Conservation (phyloP, 345 rosid species). For the Salix arbutifolia region DNA sequence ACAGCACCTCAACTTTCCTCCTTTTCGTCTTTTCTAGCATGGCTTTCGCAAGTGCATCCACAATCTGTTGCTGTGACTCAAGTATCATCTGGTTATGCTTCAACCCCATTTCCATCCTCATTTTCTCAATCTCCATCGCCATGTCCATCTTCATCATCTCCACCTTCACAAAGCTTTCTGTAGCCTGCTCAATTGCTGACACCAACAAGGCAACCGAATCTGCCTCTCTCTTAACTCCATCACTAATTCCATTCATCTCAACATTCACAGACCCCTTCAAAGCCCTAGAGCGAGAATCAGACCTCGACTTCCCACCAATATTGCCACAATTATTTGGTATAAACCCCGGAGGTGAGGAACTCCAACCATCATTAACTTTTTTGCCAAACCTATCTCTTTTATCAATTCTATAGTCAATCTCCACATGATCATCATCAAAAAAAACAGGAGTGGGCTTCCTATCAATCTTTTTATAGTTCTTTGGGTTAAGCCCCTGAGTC, state of each 20-base stretch:
- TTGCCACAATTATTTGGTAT: slow-evolving; percentile 31
- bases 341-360: slow-evolving; percentile 20
- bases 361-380: neutral
- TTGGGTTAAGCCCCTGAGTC: slow-evolving; percentile 2
- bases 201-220: slow-evolving; percentile 55
- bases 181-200: slow-evolving; percentile 46
- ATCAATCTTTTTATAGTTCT: neutral
- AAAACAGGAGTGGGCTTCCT: slow-evolving; percentile 7
- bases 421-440: slow-evolving; percentile 1
- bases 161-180: slow-evolving; percentile 51
- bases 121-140: slow-evolving; percentile 64
- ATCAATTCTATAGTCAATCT: neutral
- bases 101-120: slow-evolving; percentile 63
- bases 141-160: slow-evolving; percentile 75
- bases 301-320: slow-evolving; percentile 28
- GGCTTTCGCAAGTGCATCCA: slow-evolving; percentile 39
- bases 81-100: slow-evolving; percentile 68
- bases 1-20: slow-evolving; percentile 17
- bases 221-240: slow-evolving; percentile 28
- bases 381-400: slow-evolving; percentile 1
- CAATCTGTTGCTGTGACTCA: slow-evolving; percentile 54
- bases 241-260: slow-evolving; percentile 22
- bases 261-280: slow-evolving; percentile 30
- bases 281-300: slow-evolving; percentile 9
- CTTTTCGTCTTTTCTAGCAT: slow-evolving; percentile 37